Base-by-base conservation (phyloP, 169 alveolate genomes). In the Perkinsus marinus region DNA sequence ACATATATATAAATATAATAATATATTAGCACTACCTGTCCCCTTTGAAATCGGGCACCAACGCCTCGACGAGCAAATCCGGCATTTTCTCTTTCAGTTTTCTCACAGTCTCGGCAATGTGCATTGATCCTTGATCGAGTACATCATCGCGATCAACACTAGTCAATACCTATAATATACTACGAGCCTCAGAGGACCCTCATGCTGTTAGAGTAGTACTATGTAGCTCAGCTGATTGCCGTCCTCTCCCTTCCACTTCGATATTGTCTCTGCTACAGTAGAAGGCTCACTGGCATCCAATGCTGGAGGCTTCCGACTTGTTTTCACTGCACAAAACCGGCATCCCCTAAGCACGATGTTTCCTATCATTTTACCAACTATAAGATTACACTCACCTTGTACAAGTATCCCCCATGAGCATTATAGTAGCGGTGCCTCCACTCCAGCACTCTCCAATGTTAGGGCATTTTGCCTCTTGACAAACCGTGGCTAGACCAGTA, bases 401-500 rank as follows among this genome's bases (percentile, higher is more conserved):
- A 91, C 96, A 95, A 0, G 96, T 95, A 89, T 95, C 96, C 10
- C 96, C 96, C 91, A 95, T 90, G 38, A 95, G 91, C 96, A 95
- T 95, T 30, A 95, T 91, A 3, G 96, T 95, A 37, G 96, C 96
- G 0, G 96, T 95, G 79, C 96, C 96, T 10, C 94, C 95, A 90
- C 94, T 93, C 96, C 96, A 95, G 89, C 96, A 95, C 91, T 95
- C 96, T 0, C 96, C 96, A 36, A 95, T 93, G 92, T 95, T 95
- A 17, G 96, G 96, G 89, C 96, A 95, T 91, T 95, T 93, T n/a
- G 96, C 96, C 92, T 94, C 95, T 79, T 94, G 95, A 57, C 96
- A 95, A 26, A 95, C 96, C 91, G 79, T 57, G 79, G 79, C 79
- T 26, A 57, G 39, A 92, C 94, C 36, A 91, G 92, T 69, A 90